These are phyloP conservation scores for Aurifilum marmelostoma DNA, from an alignment of 2,329 filamentous ascomycete species.

Conservation along the genomic window DNA sequence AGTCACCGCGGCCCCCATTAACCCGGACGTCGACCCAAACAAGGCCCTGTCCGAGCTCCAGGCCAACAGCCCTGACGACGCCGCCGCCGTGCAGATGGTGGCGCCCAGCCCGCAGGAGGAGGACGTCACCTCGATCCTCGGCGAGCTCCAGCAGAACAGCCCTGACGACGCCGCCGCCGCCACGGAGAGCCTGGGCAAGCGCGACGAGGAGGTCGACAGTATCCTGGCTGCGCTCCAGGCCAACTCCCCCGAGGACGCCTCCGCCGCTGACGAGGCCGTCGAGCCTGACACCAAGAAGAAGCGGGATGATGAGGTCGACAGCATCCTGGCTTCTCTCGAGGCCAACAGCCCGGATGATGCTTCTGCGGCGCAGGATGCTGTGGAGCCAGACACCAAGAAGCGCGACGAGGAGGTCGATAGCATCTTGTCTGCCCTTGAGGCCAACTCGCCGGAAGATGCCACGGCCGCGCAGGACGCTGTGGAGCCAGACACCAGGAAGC, in stretches of 20 bases:
- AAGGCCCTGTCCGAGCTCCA: slow-evolving; percentile 14
- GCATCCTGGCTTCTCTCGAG: slow-evolving; percentile 18
- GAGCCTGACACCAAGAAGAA: slow-evolving; percentile 11
- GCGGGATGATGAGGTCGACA: slow-evolving; percentile 20
- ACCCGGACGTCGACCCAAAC: slow-evolving; percentile 15
- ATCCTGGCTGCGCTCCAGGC: slow-evolving; percentile 15
- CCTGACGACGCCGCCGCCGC: slow-evolving; percentile 16
- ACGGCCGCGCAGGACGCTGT: slow-evolving; percentile 15
- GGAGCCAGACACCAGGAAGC: slow-evolving; percentile 19
- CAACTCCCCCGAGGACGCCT: slow-evolving; percentile 6
- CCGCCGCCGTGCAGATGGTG: slow-evolving; percentile 21
- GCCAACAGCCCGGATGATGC: slow-evolving; percentile 15
- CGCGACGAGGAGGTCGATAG: slow-evolving; percentile 18
- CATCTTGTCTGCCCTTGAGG: slow-evolving; percentile 13
- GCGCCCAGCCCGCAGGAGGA: slow-evolving; percentile 15
- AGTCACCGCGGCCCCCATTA: slow-evolving; percentile 19
- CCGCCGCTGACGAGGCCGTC: slow-evolving; percentile 3
- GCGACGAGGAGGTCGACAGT: slow-evolving; percentile 14
- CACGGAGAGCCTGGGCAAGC: slow-evolving; percentile 10
- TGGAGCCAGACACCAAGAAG: slow-evolving; percentile 16
- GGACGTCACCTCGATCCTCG: slow-evolving; percentile 10
- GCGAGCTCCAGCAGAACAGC: slow-evolving; percentile 17
- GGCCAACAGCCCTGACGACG: slow-evolving; percentile 17
- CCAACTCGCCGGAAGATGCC: slow-evolving; percentile 18
- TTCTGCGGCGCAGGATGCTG: slow-evolving; percentile 10